Evolutionary conservation across 768 basidiomycete genomes (phyloP).

Genomic region (Tephrocybe sp.): DNA sequence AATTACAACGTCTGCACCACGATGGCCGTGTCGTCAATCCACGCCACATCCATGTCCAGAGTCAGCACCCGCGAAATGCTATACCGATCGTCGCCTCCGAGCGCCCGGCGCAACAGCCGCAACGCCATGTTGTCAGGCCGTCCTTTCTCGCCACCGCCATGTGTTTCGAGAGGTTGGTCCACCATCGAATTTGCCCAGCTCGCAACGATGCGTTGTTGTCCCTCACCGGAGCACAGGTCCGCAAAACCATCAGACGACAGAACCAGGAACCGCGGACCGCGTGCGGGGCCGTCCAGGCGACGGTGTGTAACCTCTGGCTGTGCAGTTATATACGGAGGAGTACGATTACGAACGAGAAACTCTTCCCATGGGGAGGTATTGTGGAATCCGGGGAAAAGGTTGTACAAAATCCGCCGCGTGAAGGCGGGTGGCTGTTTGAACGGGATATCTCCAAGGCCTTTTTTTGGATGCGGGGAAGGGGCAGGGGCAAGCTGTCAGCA

Average conservation of each 20-base stretch:
- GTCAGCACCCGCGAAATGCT: conserved; percentile 60
- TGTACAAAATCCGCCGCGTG: conserved; percentile 65
- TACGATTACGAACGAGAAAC: conserved; percentile 59
- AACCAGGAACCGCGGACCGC: conserved; percentile 52
- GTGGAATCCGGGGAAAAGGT: conserved; percentile 60
- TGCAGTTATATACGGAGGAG: conserved; percentile 67
- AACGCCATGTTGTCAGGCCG: conserved; percentile 52
- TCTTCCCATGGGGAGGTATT: conserved; percentile 67
- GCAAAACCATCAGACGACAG: conserved; percentile 69
- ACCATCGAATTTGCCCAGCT: conserved; percentile 53
- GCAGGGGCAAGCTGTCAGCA: conserved; percentile 8
- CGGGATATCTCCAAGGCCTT: conserved; percentile 69
- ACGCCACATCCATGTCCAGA: conserved; percentile 61
- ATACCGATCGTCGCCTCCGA: conserved; percentile 56
- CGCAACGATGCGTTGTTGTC: conserved; percentile 45
- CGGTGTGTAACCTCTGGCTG: conserved; percentile 65
- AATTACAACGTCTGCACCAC: conserved; percentile 58
- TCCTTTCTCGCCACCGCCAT: conserved; percentile 1
- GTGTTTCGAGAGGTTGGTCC: conserved; percentile 21
- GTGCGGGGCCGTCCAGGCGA: conserved; percentile 32
- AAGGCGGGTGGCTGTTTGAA: conserved; percentile 76
- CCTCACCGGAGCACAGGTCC: conserved; percentile 53
- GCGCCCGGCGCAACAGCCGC: conserved; percentile 51
- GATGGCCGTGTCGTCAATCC: conserved; percentile 71
- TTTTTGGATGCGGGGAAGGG: conserved; percentile 11